Base-by-base conservation (phyloP, 2,329 filamentous ascomycete species). In the Cladophialophora immunda region DNA sequence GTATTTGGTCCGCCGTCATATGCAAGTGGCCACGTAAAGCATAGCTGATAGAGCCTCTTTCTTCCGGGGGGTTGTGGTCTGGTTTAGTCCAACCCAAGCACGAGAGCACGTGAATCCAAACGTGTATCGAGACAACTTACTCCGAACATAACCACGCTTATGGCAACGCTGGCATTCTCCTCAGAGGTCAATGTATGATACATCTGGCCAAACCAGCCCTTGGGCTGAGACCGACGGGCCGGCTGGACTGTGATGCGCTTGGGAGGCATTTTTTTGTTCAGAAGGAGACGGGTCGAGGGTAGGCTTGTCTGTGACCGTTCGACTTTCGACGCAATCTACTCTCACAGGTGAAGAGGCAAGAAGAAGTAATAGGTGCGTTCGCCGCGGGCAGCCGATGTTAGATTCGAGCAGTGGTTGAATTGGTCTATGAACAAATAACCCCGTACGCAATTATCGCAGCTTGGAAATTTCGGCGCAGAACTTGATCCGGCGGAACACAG, bases 141-240 rank as follows among this genome's bases (percentile, higher is more conserved):
- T 64, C 88, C 89, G 75, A 92, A 92, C 73, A 91, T 78, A 70
- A 86, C 83, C 72, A 92, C 80, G 76, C 89, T 91, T 73, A 87
- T 85, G 67, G 92, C 89, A 64, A 91, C 85, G 64, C 88, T 85
- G 57, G 87, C 84, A 79, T 92, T 92, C 76, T 92, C 90, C 36
- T 89, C 79, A 30, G 86, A 85, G 63, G 88, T 91, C 75, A 91
- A 75, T 71, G 87, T 82, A 68, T 85, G 83, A 78, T 90, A 91
- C 71, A 86, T 83, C 65, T 82, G 82, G 73, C 81, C 81, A 71
- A 90, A 72, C 78, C 87, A 83, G 70, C 89, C 85, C 73, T 82
- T 84, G 62, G 81, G 76, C 72, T 77, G 76, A 65, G 75, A 76
- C 58, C 76, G 75, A 58, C 72, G 71, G 58, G 80, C 78, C 72